Evolutionary conservation across 108 stramenopile species (phyloP), one percentile per base, ranked within the genome.

Genomic region (Stephanodiscus minutulus): DNA sequence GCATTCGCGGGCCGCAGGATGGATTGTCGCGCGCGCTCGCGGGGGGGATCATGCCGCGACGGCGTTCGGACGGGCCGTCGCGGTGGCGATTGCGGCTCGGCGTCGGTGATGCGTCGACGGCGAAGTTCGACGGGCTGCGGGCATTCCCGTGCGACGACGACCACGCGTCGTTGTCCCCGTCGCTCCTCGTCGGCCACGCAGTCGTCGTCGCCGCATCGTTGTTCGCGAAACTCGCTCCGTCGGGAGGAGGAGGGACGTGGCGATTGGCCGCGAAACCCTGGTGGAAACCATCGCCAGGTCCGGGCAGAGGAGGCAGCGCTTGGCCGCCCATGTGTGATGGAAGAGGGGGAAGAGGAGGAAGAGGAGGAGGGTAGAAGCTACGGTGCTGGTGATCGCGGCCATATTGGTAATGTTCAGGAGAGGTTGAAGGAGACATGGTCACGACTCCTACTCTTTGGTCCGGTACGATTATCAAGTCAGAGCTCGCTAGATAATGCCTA

Each of bases 301-400:
- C 18, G n/a, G n/a, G n/a, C 20, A 4, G 50, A 24, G n/a, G 50
- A 24, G 20, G 50, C 17, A 20, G 1, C 9, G 24, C 50, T 52
- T 52, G 50, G 50, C 50, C 50, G 20, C 22, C 22, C 50, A 52
- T 9, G 5, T 6, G 7, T 20, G 50, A 39, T 8, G 39, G 54
- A 55, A 55, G 9, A 25, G 25, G 25, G 54, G 54, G 54, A 2
- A 55, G 54, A 27, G 52, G 52, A 21, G 52, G 52, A 21, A n/a
- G n/a, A n/a, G 12, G 50, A 20, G 57, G 57, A 36, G 57, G 57
- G n/a, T 36, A n/a, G 36, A 58, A 36, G 57, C 57, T 2, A 6
- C 24, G 28, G 13, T 58, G 25, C 0, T 27, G 29, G 28, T 7
- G 24, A 56, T 56, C 24, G 24, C 22, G 20, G 50, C 0, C 6